Evolutionary conservation across 768 basidiomycete genomes (phyloP), one percentile per base, ranked within the genome.

Genomic region (Rhodotorula kratochvilovae): DNA sequence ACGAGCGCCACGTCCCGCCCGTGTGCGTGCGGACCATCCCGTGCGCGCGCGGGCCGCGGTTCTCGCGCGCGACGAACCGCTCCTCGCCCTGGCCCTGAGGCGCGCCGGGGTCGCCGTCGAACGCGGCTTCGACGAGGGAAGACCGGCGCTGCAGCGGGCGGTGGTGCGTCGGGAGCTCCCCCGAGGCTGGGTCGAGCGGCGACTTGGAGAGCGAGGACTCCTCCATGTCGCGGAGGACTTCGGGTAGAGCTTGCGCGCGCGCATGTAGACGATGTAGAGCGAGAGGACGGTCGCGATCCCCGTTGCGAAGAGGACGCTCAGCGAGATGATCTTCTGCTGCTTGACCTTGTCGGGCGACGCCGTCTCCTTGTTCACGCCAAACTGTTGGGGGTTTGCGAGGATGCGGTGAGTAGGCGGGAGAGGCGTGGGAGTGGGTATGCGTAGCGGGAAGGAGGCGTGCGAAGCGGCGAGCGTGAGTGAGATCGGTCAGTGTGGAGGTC

Each of bases 231-330:
- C 63, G 63, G n/a, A 55, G 35, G n/a, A 64, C 31, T 21, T 64
- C 51, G 54, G 60, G 60, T 61, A 64, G 42, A 45, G 43, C 42
- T 46, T 55, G 39, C 63, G 63, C 4, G 51, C 53, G 42, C 63
- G 51, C 42, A 43, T n/a, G 66, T 51, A 61, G 46, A 43, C 15
- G 35, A 42, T 43, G 46, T 36, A 57, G 45, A 58, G 65, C 15
- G 39, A 29, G 29, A 50, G 17, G 27, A 67, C 54, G 23, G 65
- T 57, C 19, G 57, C 57, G 33, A 58, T 11, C 1, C 29, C 36
- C 31, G 57, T 60, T 19, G 35, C 48, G 45, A 55, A 45, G 42
- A 70, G 53, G 57, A 70, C 50, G 39, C 39, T 31, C 53, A 60
- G 58, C 56, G 56, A 60, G 23, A 53, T 36, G 56, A 25, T n/a